phyloP scores from a whole-genome alignment of 129 eudicot genomes.

The Arctium lappa region DNA sequence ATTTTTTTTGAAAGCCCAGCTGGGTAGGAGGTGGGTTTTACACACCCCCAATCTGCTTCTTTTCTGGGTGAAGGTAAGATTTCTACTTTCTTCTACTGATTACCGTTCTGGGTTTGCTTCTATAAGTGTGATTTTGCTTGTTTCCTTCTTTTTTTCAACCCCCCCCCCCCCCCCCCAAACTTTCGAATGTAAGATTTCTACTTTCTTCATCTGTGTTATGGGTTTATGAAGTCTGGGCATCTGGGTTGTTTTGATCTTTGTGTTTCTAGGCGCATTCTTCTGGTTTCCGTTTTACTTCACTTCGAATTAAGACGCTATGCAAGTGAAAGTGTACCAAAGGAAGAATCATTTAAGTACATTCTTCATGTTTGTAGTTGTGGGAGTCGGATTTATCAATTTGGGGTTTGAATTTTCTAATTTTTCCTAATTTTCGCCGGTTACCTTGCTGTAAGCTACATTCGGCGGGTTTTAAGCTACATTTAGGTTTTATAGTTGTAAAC shows the following conservation, averaged over 20 bases:
- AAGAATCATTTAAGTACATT: not conserved
- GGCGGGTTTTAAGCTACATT: not conserved
- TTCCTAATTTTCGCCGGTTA: not conserved
- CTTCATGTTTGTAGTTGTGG: not conserved
- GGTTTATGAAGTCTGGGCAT: not conserved
- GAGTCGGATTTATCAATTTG: not conserved
- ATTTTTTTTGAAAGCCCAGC: not conserved
- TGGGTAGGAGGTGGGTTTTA: not conserved
- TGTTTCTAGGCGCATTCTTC: constrained; percentile 5
- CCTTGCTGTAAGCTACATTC: not conserved
- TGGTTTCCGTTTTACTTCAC: not conserved
- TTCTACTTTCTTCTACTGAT: not conserved
- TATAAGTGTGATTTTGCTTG: not conserved
- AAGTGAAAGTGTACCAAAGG: not conserved
- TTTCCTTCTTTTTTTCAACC: not conserved
- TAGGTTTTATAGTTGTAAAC: not conserved
- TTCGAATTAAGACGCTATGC: not conserved
- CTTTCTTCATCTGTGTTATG: not conserved
- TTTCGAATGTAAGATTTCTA: no score
- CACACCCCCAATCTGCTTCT: constrained; percentile 35
- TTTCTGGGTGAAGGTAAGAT: constrained; percentile 22
- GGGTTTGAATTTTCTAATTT: not conserved
- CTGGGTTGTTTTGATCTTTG: constrained; percentile 1
- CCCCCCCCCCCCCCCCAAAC: no score
- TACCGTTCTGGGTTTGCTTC: constrained; percentile 11